Conservation (phyloP, 1,139 yeast species). For the Saccharomyces hybrid region DNA sequence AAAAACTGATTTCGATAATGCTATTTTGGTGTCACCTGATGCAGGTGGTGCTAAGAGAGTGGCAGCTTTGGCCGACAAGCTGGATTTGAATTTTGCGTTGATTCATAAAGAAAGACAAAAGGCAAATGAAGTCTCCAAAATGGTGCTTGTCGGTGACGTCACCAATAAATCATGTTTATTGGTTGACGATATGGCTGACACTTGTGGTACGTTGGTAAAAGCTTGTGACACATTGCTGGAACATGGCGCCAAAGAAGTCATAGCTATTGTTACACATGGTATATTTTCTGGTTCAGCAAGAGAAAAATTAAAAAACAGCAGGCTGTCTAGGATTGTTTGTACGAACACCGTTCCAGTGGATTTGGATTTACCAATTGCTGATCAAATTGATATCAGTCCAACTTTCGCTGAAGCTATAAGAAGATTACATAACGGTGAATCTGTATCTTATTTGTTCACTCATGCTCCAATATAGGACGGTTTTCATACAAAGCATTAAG, state of each 20-base stretch:
- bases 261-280: constrained; percentile 74
- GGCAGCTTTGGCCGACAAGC: constrained; percentile 66
- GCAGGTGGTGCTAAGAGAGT: constrained; percentile 84
- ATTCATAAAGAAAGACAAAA: constrained; percentile 74
- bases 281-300: constrained; percentile 67
- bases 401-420: constrained; percentile 73
- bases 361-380: constrained; percentile 51
- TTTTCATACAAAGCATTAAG: neutral
- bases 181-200: constrained; percentile 78
- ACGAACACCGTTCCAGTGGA: constrained; percentile 71
- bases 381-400: constrained; percentile 62
- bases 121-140: constrained; percentile 65
- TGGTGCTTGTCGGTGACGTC: constrained; percentile 77
- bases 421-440: constrained; percentile 76
- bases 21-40: constrained; percentile 76
- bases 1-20: constrained; percentile 44
- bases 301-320: constrained; percentile 50
- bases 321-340: constrained; percentile 58
- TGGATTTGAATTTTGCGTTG: constrained; percentile 67
- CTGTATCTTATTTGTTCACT: constrained; percentile 68
- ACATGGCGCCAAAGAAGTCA: constrained; percentile 60
- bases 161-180: constrained; percentile 57
- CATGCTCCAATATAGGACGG: constrained; percentile 29
- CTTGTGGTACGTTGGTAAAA: constrained; percentile 71
- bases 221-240: constrained; percentile 50